Percentiles rank a stretch among this genome's conserved stretches.
phyloP scores from a whole-genome alignment of 2,329 filamentous ascomycete species.

The Septoria linicola region DNA sequence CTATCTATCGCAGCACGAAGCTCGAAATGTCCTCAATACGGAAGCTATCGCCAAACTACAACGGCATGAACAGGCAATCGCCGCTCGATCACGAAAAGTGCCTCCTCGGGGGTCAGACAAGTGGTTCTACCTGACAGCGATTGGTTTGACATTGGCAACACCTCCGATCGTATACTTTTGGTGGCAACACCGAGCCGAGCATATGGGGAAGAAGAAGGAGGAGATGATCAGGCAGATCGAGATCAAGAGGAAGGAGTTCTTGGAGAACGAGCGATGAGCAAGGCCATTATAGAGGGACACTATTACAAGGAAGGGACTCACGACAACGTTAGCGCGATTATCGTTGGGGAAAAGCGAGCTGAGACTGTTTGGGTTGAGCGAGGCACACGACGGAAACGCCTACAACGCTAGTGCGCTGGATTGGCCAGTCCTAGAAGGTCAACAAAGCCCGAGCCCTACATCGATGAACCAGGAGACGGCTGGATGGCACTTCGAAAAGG shows the following conservation, averaged over 20 bases:
- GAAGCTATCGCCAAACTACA: conserved; percentile 15
- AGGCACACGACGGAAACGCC: no score
- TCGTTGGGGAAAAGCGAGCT: no score
- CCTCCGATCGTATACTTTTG: conserved; percentile 35
- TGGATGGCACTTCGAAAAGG: no score
- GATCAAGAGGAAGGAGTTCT: conserved; percentile 21
- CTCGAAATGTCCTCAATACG: conserved; percentile 1
- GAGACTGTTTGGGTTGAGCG: no score
- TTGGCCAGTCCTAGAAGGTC: no score
- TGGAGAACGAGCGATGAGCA: conserved; percentile 5
- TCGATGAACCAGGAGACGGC: no score
- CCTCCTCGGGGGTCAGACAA: conserved; percentile 17
- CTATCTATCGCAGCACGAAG: conserved; percentile 2
- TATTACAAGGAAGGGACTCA: no score
- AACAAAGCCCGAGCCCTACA: no score
- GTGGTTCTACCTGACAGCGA: conserved; percentile 23
- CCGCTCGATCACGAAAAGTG: conserved; percentile 3
- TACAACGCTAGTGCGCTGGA: no score
- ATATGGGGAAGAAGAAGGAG: conserved; percentile 38
- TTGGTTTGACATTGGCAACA: conserved; percentile 28
- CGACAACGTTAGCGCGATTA: no score
- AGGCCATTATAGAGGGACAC: background rate
- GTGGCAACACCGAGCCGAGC: conserved; percentile 35
- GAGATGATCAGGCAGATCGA: conserved; percentile 33
- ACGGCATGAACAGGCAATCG: conserved; percentile 15